Conservation (phyloP, 2,329 filamentous ascomycete species). For the Aureobasidium sp. region DNA sequence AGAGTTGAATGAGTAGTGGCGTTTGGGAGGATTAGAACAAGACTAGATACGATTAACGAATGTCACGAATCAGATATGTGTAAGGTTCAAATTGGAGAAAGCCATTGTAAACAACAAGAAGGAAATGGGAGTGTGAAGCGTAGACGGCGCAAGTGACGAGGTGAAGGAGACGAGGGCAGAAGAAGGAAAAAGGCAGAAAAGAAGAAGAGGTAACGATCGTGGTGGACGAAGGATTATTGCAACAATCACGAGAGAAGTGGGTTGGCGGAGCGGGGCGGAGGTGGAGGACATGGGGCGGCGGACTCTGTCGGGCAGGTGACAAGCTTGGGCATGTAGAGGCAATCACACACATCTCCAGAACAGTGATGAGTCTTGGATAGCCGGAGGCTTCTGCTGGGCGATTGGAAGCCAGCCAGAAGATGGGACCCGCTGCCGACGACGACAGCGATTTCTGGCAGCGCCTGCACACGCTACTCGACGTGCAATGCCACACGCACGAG, state of each 20-base stretch:
- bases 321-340: background rate
- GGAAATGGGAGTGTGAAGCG: too few species aligned
- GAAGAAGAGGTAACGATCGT: background rate
- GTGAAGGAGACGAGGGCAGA: background rate
- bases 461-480: constrained; percentile 44
- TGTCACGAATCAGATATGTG: background rate
- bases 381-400: constrained; percentile 5
- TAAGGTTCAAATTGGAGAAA: background rate
- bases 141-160: too few species aligned
- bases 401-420: constrained; percentile 33
- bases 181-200: background rate
- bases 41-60: background rate
- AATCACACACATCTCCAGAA: background rate
- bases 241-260: background rate
- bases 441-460: constrained; percentile 79
- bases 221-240: background rate
- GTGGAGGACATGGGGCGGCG: background rate
- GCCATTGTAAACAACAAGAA: background rate
- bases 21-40: background rate
- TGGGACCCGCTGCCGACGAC: constrained; percentile 54
- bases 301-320: background rate
- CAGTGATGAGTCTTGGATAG: constrained; percentile 14
- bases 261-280: background rate
- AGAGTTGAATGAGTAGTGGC: background rate
- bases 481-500: constrained; percentile 51